Conservation (phyloP, 164 flowering plant genomes). For the Tinospora cordifolia region DNA sequence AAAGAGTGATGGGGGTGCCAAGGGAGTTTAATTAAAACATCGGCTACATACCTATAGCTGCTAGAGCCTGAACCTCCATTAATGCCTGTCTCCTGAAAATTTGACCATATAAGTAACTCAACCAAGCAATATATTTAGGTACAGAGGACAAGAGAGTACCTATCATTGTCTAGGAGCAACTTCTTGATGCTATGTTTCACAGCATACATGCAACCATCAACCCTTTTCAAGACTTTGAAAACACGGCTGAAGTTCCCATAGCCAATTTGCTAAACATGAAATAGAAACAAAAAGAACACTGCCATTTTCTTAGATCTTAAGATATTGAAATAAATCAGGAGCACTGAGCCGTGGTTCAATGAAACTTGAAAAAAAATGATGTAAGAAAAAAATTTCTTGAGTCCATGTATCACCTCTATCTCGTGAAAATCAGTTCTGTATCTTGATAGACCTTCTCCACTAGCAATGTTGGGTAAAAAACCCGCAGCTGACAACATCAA, state of each 20-base stretch:
- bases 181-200: slow-evolving; percentile 66
- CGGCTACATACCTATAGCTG: slow-evolving; percentile 61
- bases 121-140: slow-evolving; percentile 1
- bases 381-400: not conserved
- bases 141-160: slow-evolving; percentile 33
- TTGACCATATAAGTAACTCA: slow-evolving; percentile 15
- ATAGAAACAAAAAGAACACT: not conserved
- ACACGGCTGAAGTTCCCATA: slow-evolving; percentile 83
- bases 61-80: slow-evolving; percentile 98
- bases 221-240: slow-evolving; percentile 79
- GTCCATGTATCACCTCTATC: slow-evolving; percentile 48
- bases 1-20: too few relatives aligned
- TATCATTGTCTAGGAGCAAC: slow-evolving; percentile 68
- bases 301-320: not conserved
- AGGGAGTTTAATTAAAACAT: not conserved
- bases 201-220: slow-evolving; percentile 97
- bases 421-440: slow-evolving; percentile 88
- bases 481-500: slow-evolving; percentile 32
- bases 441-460: slow-evolving; percentile 80
- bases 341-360: not conserved
- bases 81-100: slow-evolving; percentile 70
- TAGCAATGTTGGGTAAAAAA: slow-evolving; percentile 33
- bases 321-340: not conserved
- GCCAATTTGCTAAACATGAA: slow-evolving; percentile 64
- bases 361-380: too few relatives aligned